Evolutionary conservation across 2,329 filamentous ascomycete species (phyloP), one percentile per base, ranked within the genome.

Genomic region (Colletotrichum trifolii): DNA sequence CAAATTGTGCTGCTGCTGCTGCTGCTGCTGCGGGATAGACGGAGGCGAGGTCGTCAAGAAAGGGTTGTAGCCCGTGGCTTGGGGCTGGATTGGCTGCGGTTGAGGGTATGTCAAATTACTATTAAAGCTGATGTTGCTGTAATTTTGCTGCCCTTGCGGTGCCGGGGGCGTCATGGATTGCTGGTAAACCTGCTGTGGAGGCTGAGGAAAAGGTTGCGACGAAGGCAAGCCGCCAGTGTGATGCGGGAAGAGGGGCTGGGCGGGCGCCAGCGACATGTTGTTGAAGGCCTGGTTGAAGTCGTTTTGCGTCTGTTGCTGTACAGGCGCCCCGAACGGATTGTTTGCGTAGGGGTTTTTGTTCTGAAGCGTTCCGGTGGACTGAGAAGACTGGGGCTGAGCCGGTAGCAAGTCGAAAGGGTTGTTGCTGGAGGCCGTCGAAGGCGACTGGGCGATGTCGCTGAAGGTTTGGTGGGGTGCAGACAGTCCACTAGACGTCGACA

Each of bases 251-350:
- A 94, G 81, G 42, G 87, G 87, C 69, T 88, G 87, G 45, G 76
- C 71, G 10, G 77, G 76, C 33, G 87, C 87, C 2, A 97, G 79
- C 42, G 92, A 89, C 77, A 97, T 84, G 67, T 87, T 88, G 73
- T 94, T 90, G 72, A 97, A 91, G 1, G 91, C 88, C 70, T 91
- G 87, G 68, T 89, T 87, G 15, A 94, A 76, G 10, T 79, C 68
- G 69, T 78, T 79, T 13, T 76, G 50, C 67, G 81, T 79, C 60
- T 81, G 62, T 66, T 81, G 79, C 60, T 81, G 78, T 40, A 76
- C 72, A 2, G 83, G 82, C 54, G 79, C 74, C 8, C 90, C 85
- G 70, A 94, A 95, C 6, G 92, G 92, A 72, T 95, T 95, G 66
- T 87, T 89, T 11, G 85, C 81, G 66, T 87, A 88, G 0, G 85